These are phyloP conservation scores for Lithospermum erythrorhizon DNA, from an alignment of 257 asterid species.

Conservation along the genomic window DNA sequence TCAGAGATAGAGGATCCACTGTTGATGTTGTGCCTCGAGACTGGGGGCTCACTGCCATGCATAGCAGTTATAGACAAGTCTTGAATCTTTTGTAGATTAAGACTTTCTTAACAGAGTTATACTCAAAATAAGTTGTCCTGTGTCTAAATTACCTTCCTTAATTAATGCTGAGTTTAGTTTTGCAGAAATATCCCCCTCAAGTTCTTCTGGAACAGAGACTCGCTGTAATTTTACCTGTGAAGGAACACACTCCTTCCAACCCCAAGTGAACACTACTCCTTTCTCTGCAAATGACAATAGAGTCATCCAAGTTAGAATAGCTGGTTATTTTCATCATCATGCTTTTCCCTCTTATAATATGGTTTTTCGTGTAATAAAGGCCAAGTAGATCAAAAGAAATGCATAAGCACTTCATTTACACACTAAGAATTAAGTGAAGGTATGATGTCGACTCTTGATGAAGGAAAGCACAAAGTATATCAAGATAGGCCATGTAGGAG, in stretches of 20 bases:
- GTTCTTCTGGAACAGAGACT: slow-evolving; percentile 22
- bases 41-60: slow-evolving; percentile 25
- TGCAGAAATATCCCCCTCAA: slow-evolving; percentile 28
- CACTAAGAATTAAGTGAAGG: neutral
- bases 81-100: slow-evolving; percentile 1
- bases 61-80: slow-evolving; percentile 10
- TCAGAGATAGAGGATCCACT: slow-evolving; percentile 19
- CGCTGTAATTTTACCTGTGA: slow-evolving; percentile 30
- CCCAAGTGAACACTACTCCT: slow-evolving; percentile 64
- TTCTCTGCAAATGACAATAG: slow-evolving; percentile 22
- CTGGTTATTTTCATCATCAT: neutral
- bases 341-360: neutral
- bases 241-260: slow-evolving; percentile 86
- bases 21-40: slow-evolving; percentile 32
- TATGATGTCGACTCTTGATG: neutral
- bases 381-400: neutral
- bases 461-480: neutral
- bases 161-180: slow-evolving; percentile 27
- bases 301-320: neutral
- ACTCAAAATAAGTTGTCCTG: neutral
- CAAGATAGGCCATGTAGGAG: neutral
- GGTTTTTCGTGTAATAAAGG: neutral
- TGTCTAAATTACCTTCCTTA: slow-evolving; percentile 38
- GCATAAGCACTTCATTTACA: neutral
- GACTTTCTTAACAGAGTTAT: neutral